Evolutionary conservation across 768 basidiomycete genomes (phyloP).

Genomic region (Cystobasidiopsis lactophilus): DNA sequence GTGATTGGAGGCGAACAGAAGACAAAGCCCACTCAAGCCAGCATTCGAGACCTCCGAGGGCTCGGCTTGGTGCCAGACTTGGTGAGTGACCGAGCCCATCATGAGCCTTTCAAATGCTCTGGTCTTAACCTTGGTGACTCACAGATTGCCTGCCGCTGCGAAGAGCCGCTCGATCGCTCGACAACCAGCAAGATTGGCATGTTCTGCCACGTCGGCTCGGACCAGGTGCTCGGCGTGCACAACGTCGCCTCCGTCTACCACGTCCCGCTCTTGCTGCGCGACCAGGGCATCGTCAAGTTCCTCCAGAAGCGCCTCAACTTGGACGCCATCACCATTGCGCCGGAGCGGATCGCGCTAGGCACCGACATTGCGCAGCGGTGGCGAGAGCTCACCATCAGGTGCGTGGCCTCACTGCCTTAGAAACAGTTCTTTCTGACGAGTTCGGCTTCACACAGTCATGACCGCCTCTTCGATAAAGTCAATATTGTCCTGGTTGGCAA

Average conservation of each 20-base stretch:
- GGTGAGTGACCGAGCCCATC: slow-evolving; percentile 29
- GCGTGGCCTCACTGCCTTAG: slow-evolving; percentile 16
- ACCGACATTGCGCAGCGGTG: slow-evolving; percentile 46
- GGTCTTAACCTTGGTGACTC: neutral
- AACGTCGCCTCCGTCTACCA: slow-evolving; percentile 94
- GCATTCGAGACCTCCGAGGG: slow-evolving; percentile 76
- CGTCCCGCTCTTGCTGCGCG: slow-evolving; percentile 71
- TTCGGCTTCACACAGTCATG: slow-evolving; percentile 42
- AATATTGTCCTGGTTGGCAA: slow-evolving; percentile 85
- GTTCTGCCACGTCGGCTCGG: slow-evolving; percentile 86
- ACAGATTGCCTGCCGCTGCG: slow-evolving; percentile 82
- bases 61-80: slow-evolving; percentile 81
- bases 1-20: slow-evolving; percentile 98
- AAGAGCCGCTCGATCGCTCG: slow-evolving; percentile 52
- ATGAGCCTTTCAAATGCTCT: neutral
- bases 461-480: slow-evolving; percentile 71
- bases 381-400: slow-evolving; percentile 67
- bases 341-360: slow-evolving; percentile 41
- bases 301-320: slow-evolving; percentile 65
- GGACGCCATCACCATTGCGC: slow-evolving; percentile 32
- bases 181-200: slow-evolving; percentile 94
- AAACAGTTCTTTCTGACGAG: neutral
- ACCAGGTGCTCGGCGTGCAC: slow-evolving; percentile 77
- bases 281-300: slow-evolving; percentile 76
- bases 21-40: slow-evolving; percentile 96